Evolutionary conservation across 169 alveolate species (phyloP).

Genomic region (Toxoplasma gondii): DNA sequence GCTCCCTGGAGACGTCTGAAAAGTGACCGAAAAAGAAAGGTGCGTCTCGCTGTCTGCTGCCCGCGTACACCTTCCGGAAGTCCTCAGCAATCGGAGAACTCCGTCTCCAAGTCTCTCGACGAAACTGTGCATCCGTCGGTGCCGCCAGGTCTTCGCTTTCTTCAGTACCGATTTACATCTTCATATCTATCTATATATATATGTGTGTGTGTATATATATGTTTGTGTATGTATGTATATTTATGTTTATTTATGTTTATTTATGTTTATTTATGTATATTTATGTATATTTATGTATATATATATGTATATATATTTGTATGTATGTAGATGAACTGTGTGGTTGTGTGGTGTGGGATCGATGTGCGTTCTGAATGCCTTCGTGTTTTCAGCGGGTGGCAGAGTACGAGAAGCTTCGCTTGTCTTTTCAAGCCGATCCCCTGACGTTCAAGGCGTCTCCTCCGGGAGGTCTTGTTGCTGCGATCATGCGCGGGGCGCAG

Average conservation of each 20-base stretch:
- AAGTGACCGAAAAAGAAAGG: not conserved
- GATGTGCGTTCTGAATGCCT: not conserved
- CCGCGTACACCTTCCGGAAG: too few relatives aligned
- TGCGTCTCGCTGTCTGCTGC: not conserved
- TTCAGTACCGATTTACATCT: not conserved
- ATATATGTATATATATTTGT: too few relatives aligned
- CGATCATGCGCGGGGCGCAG: slow-evolving; percentile 42
- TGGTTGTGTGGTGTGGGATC: not conserved
- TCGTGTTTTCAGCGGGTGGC: not conserved
- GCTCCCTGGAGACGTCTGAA: not conserved
- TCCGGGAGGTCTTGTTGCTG: slow-evolving; percentile 34
- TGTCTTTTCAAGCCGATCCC: slow-evolving; percentile 46
- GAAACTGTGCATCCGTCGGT: too few relatives aligned
- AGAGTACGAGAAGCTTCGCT: not conserved
- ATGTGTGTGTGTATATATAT: too few relatives aligned
- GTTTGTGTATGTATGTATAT: too few relatives aligned
- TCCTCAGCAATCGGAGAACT: too few relatives aligned
- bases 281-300: not conserved
- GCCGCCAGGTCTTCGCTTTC: too few relatives aligned
- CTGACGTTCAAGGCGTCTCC: slow-evolving; percentile 49
- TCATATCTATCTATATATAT: not conserved
- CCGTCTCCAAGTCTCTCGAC: too few relatives aligned
- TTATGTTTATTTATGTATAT: not conserved
- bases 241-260: too few relatives aligned
- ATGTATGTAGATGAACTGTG: not conserved